Evolutionary conservation across 1,284 basidiomycete genomes (phyloP), one percentile per base, ranked within the genome.

Genomic region (Fomitopsis palustris): DNA sequence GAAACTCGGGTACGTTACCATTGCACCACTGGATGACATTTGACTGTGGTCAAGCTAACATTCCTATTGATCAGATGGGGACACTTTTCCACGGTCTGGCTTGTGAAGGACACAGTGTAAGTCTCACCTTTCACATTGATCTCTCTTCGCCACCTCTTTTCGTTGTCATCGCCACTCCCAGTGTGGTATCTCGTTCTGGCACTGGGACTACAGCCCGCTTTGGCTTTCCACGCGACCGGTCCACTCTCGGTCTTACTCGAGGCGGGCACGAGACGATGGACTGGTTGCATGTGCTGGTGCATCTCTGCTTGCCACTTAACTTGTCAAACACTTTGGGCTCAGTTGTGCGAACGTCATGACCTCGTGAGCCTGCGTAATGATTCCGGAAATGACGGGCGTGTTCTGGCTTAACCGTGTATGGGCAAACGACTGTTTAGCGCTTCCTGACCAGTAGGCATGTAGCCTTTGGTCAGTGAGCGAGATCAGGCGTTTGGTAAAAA

Each of bases 1-100:
- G 63, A 96, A 96, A 74, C 82, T 96, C 27, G 94, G 93, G 81
- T 90, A 67, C 58, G 80, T 75, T 31, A 65, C 61, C 43, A 39
- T 37, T 62, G 55, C 58, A 63, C 57, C 67, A 67, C 61, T 59
- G 67, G 65, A 67, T 35, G 55, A 55, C 45, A 39, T 59, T 23
- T 54, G 2, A 23, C 49, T 35, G 17, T 52, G 17, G 37, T 55
- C 39, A 29, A 14, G 55, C 31, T 31, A 39, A 37, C 57, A 54
- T 61, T 64, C 21, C 55, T 58, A 54, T 69, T 64, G 63, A 65
- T 39, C 65, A 91, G 88, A 60, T 96, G 93, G 93, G 93, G 93
- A 53, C 93, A 95, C 76, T 96, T 96, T 73, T 91, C 89, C 2
- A 90, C 90, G 43, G 90, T 92, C 55, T 93, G 90, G 90, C 85